Evolutionary conservation across 2,329 filamentous ascomycete species (phyloP).

Genomic region (Helotiales sp.): DNA sequence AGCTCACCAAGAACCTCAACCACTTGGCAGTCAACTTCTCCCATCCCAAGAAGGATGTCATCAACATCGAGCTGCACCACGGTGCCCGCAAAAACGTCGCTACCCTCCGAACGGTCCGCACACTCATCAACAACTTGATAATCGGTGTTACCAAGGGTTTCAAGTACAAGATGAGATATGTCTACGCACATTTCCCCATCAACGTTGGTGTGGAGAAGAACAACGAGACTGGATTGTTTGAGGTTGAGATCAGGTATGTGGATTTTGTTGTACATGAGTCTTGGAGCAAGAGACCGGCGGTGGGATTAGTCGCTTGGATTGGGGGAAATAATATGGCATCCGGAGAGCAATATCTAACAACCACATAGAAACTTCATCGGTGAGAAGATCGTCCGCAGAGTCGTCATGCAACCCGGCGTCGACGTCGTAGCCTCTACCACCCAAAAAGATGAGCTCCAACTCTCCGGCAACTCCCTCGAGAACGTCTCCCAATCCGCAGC

Average conservation of each 20-base stretch:
- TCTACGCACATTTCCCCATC: slow-evolving; percentile 99
- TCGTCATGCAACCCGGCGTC: slow-evolving; percentile 87
- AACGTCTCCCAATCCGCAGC: slow-evolving; percentile 96
- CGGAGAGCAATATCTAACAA: slow-evolving; percentile 35
- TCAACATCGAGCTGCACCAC: slow-evolving; percentile 99
- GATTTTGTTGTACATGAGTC: slow-evolving; percentile 1
- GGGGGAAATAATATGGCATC: neutral
- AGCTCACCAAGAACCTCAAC: slow-evolving; percentile 94
- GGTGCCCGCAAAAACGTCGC: slow-evolving; percentile 97
- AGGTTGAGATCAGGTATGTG: slow-evolving; percentile 95
- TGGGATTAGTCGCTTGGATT: neutral
- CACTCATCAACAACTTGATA: slow-evolving; percentile 98
- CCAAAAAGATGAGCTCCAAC: slow-evolving; percentile 96
- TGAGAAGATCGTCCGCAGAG: slow-evolving; percentile 97
- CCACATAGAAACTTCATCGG: slow-evolving; percentile 85
- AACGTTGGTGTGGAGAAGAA: slow-evolving; percentile 99
- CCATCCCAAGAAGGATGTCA: slow-evolving; percentile 77
- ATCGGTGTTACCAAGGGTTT: slow-evolving; percentile 98
- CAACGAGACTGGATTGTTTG: slow-evolving; percentile 79
- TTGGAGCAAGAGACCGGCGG: too few relatives aligned
- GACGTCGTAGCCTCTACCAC: slow-evolving; percentile 85
- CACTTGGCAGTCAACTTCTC: slow-evolving; percentile 97
- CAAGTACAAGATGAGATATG: slow-evolving; percentile 99
- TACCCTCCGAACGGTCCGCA: slow-evolving; percentile 95
- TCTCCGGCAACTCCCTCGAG: slow-evolving; percentile 94